These are phyloP conservation scores for Parascedosporium putredinis DNA, from an alignment of 2,329 filamentous ascomycete genomes.

Conservation along the genomic window DNA sequence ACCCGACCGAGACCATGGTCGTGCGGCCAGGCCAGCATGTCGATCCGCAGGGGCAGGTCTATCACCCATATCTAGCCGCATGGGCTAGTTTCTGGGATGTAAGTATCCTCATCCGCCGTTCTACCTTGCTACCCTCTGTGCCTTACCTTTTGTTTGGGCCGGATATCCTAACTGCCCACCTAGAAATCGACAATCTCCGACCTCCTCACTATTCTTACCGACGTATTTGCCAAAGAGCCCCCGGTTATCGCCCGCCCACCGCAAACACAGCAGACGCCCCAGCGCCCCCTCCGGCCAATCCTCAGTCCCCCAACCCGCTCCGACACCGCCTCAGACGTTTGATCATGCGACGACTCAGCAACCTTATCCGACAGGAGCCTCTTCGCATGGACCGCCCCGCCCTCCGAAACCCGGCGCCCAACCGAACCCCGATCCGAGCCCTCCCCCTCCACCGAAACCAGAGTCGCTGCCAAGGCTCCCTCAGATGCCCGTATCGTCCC, in stretches of 20 bases:
- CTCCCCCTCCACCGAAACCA: slow-evolving; percentile 18
- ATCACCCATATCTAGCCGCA: slow-evolving; percentile 87
- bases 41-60: slow-evolving; percentile 82
- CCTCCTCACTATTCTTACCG: slow-evolving; percentile 70
- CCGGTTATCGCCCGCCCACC: slow-evolving; percentile 62
- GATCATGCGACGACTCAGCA: slow-evolving; percentile 49
- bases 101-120: slow-evolving; percentile 27
- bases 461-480: slow-evolving; percentile 10
- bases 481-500: slow-evolving; percentile 11
- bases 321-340: slow-evolving; percentile 63
- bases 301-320: slow-evolving; percentile 24
- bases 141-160: too few relatives aligned
- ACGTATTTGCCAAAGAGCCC: slow-evolving; percentile 89
- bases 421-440: slow-evolving; percentile 16
- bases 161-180: slow-evolving; percentile 14
- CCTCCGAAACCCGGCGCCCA: slow-evolving; percentile 8
- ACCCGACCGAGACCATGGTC: slow-evolving; percentile 77
- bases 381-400: slow-evolving; percentile 10
- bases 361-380: slow-evolving; percentile 31
- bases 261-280: slow-evolving; percentile 18
- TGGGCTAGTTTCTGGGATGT: slow-evolving; percentile 91
- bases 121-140: too few relatives aligned
- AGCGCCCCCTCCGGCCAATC: not conserved
- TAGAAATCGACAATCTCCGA: slow-evolving; percentile 77
- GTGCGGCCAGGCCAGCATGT: slow-evolving; percentile 92